phyloP scores from a whole-genome alignment of 805 yeast species.

The Lipomyces japonicus region DNA sequence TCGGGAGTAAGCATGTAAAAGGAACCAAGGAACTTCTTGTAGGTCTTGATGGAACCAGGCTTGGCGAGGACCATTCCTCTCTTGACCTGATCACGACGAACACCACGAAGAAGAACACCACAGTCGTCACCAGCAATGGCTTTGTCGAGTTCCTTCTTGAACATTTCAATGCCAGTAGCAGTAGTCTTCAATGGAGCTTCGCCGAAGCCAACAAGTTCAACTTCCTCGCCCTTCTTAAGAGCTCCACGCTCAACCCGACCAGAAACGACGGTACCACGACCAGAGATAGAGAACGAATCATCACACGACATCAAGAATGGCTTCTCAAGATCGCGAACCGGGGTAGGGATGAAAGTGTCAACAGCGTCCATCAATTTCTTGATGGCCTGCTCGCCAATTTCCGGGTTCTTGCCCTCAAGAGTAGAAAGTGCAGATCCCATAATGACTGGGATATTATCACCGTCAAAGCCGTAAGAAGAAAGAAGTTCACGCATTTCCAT shows the following conservation, averaged over 20 bases:
- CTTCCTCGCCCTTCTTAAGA: slow-evolving; percentile 96
- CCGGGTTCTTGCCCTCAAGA: slow-evolving; percentile 80
- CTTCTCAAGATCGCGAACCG: slow-evolving; percentile 90
- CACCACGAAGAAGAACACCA: slow-evolving; percentile 95
- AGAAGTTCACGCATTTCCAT: slow-evolving; percentile 99
- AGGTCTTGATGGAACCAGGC: slow-evolving; percentile 87
- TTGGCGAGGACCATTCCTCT: slow-evolving; percentile 98
- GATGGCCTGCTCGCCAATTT: slow-evolving; percentile 86
- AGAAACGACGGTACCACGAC: slow-evolving; percentile 99
- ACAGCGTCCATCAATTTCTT: slow-evolving; percentile 79
- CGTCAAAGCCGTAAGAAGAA: slow-evolving; percentile 89
- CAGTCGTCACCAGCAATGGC: slow-evolving; percentile 99
- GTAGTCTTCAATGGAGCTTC: slow-evolving; percentile 84
- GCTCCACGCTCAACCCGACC: slow-evolving; percentile 99
- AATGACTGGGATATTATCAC: slow-evolving; percentile 94
- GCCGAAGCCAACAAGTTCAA: slow-evolving; percentile 92
- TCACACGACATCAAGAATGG: slow-evolving; percentile 97
- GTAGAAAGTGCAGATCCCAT: slow-evolving; percentile 99
- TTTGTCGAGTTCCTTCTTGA: slow-evolving; percentile 95
- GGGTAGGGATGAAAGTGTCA: slow-evolving; percentile 94
- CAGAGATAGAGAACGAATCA: slow-evolving; percentile 95
- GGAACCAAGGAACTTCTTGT: slow-evolving; percentile 90
- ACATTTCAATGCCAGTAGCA: slow-evolving; percentile 98
- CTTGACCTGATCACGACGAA: slow-evolving; percentile 92
- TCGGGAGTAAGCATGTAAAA: slow-evolving; percentile 89